phyloP scores from a whole-genome alignment of 305 asterid species.

The Fraxinus angustifolia region DNA sequence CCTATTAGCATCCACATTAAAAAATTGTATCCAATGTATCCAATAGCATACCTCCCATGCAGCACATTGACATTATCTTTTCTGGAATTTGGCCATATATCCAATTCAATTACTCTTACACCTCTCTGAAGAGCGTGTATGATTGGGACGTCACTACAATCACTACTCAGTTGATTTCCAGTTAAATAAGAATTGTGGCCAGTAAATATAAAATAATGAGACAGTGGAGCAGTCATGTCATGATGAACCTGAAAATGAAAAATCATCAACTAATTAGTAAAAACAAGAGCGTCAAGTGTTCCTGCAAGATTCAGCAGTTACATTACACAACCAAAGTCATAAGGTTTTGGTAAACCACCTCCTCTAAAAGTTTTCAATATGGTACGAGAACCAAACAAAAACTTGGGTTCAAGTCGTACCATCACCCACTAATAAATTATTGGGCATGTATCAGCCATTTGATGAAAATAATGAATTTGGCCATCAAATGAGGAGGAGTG shows the following conservation, averaged over 20 bases:
- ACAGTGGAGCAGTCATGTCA: slow-evolving; percentile 85
- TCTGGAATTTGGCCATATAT: slow-evolving; percentile 92
- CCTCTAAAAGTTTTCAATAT: neutral
- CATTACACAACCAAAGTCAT: neutral
- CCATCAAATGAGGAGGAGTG: neutral
- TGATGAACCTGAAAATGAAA: slow-evolving; percentile 77
- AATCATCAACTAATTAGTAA: slow-evolving; percentile 1
- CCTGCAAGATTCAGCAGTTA: neutral
- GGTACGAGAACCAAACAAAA: neutral
- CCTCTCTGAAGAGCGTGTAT: slow-evolving; percentile 70
- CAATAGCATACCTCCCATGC: slow-evolving; percentile 74
- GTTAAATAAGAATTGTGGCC: slow-evolving; percentile 95
- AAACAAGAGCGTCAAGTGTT: neutral
- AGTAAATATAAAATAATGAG: slow-evolving; percentile 87
- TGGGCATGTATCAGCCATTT: neutral
- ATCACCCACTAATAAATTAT: neutral
- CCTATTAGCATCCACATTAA: slow-evolving; percentile 1
- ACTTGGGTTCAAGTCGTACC: neutral
- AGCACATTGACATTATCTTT: slow-evolving; percentile 73
- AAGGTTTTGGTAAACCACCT: neutral
- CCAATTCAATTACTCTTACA: slow-evolving; percentile 90
- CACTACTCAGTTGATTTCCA: slow-evolving; percentile 95
- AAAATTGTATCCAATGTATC: slow-evolving; percentile 6
- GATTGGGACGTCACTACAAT: slow-evolving; percentile 86
- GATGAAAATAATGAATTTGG: neutral